These are phyloP conservation scores for Leersia perrieri DNA, from an alignment of 176 grass and related monocot species.

Conservation along the genomic window DNA sequence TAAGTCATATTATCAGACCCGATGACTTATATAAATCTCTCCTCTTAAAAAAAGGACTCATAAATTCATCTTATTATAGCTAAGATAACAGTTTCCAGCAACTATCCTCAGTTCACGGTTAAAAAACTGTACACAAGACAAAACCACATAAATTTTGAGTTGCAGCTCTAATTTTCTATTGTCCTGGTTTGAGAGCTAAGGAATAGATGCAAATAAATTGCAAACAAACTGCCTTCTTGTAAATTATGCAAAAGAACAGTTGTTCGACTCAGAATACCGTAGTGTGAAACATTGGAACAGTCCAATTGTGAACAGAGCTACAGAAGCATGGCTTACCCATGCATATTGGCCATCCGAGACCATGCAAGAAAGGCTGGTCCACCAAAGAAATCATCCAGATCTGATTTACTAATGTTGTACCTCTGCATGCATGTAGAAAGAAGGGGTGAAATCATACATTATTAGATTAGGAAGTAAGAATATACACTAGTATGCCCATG, in stretches of 20 bases:
- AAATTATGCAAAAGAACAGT: neutral
- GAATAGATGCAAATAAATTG: neutral
- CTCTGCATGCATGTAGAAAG: constrained; percentile 37
- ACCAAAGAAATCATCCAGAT: constrained; percentile 70
- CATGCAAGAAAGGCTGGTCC: constrained; percentile 77
- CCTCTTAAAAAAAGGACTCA: neutral
- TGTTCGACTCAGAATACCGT: neutral
- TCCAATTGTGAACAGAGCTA: neutral
- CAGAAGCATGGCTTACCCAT: constrained; percentile 46
- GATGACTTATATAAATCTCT: neutral
- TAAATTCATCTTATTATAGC: neutral
- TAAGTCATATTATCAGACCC: neutral
- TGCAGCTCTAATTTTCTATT: neutral
- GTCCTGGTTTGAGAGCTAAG: neutral
- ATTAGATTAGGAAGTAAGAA: constrained; percentile 2
- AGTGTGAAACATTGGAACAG: neutral
- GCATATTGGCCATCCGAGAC: constrained; percentile 86
- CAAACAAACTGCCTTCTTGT: neutral
- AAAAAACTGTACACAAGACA: neutral
- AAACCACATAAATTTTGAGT: neutral
- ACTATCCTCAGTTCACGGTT: neutral
- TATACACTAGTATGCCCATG: neutral
- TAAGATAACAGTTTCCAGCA: neutral
- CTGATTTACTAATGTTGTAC: constrained; percentile 61
- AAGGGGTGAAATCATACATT: neutral